These are phyloP conservation scores for Alloteropsis angusta DNA, from an alignment of 202 grass and related monocot genomes.

Conservation along the genomic window DNA sequence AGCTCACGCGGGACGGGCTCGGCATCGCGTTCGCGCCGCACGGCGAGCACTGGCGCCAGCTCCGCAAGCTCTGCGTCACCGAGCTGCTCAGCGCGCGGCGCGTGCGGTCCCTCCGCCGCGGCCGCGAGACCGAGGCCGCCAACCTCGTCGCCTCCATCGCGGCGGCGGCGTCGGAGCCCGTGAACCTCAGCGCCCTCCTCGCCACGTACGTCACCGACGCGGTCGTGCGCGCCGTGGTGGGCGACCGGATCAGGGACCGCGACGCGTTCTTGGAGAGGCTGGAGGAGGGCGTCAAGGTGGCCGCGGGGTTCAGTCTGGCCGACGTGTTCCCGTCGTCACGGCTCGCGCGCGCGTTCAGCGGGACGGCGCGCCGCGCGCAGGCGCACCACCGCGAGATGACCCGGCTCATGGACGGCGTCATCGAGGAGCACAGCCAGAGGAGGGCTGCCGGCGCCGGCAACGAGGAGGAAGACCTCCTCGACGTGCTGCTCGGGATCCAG, in stretches of 20 bases:
- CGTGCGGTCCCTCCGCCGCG: conserved; percentile 19
- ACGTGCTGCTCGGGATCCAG: conserved; percentile 38
- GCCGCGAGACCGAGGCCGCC: conserved; percentile 32
- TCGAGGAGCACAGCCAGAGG: conserved; percentile 22
- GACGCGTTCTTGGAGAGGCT: conserved; percentile 31
- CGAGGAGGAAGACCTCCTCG: conserved; percentile 32
- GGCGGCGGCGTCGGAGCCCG: background rate
- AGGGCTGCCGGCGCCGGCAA: background rate
- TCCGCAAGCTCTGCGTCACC: conserved; percentile 45
- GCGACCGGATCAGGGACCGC: conserved; percentile 27
- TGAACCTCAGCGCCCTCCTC: conserved; percentile 34
- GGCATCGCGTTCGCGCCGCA: conserved; percentile 33
- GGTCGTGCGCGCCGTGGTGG: conserved; percentile 24
- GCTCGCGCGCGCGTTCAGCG: conserved; percentile 21
- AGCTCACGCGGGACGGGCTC: background rate
- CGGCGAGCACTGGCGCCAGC: conserved; percentile 47
- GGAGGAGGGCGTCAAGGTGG: background rate
- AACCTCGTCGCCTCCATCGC: conserved; percentile 26
- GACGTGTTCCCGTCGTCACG: conserved; percentile 42
- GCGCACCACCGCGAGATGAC: background rate
- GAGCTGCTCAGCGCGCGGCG: conserved; percentile 42
- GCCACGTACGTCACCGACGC: conserved; percentile 16
- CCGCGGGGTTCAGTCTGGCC: conserved; percentile 23
- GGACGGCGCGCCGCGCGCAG: background rate
- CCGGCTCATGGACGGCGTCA: conserved; percentile 23